A percentile compares a stretch with the other conserved stretches of the same genome.
phyloP scores from a whole-genome alignment of 1,284 basidiomycete species.

The Phellinidium pouzarii region DNA sequence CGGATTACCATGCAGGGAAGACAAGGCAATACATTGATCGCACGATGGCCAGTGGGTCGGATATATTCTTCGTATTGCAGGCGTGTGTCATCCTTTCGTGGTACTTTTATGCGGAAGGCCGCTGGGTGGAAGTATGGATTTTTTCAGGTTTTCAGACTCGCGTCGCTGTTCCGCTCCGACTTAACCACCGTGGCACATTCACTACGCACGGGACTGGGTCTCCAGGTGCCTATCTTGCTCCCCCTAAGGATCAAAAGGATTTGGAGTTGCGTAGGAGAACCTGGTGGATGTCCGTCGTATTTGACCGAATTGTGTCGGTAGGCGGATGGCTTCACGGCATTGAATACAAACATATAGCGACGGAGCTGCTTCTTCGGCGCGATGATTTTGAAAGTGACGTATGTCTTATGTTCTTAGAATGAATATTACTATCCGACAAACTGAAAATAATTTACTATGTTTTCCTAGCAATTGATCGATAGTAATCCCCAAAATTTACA shows the following conservation, averaged over 20 bases:
- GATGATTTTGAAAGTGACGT: conserved; percentile 72
- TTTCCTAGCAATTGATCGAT: conserved; percentile 30
- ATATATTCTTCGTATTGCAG: conserved; percentile 79
- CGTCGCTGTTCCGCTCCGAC: conserved; percentile 71
- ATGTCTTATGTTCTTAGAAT: conserved; percentile 21
- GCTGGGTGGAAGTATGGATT: conserved; percentile 88
- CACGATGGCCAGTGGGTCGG: conserved; percentile 77
- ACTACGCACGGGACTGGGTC: conserved; percentile 58
- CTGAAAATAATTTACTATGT: conserved; percentile 20
- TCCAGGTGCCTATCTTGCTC: conserved; percentile 70
- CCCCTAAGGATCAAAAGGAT: conserved; percentile 66
- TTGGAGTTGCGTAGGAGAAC: conserved; percentile 70
- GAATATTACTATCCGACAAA: conserved; percentile 3
- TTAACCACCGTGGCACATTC: conserved; percentile 78
- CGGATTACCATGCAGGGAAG: conserved; percentile 78
- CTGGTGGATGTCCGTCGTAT: conserved; percentile 84
- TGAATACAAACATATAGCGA: conserved; percentile 74
- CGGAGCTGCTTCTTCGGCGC: conserved; percentile 66
- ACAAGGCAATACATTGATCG: conserved; percentile 78
- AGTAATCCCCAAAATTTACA: conserved; percentile 68
- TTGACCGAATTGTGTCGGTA: conserved; percentile 79
- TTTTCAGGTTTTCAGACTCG: conserved; percentile 81
- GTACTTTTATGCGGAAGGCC: conserved; percentile 83
- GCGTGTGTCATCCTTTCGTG: conserved; percentile 78
- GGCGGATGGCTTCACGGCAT: conserved; percentile 83